Evolutionary conservation across 2,329 filamentous ascomycete genomes (phyloP), one percentile per base, ranked within the genome.

Genomic region (Verticillium klebahnii): DNA sequence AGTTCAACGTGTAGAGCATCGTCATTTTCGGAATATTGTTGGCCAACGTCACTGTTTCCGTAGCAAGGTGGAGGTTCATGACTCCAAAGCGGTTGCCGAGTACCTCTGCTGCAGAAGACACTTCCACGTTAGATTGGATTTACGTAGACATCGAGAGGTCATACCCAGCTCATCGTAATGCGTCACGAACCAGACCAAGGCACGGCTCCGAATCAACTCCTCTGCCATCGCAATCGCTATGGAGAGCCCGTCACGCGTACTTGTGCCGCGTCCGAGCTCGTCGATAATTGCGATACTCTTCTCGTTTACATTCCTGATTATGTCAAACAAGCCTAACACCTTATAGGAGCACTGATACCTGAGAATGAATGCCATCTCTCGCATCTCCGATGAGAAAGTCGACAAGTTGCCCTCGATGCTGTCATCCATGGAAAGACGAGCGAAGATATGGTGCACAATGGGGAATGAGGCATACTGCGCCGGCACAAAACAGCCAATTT

Each of bases 381-480:
- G 85, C 95, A 99, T 98, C 74, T 99, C 95, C 0, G 92, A 84
- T 0, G 93, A 92, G 71, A 98, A 99, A 0, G 92, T 97, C 0
- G 94, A 98, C 29, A 97, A 85, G 65, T 97, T 98, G 17, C 90
- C 89, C 76, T 97, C 92, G 25, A 96, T 89, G 64, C 85, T 92
- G 73, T 98, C 93, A 61, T 96, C 90, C 50, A 91, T 90, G 0
- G 93, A 94, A 9, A 97, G 83, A 2, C 95, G 85, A 0, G 95
- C 92, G 73, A 99, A 97, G 0, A 99, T 82, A 64, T 92, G 92
- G 65, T 91, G 86, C 1, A 91, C 82, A 19, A 98, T 86, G 0
- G 93, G 86, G 65, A 98, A 90, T 0, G 88, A 87, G 0, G 93
- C 95, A 69, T 92, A 95, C 34, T 88, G 81, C 0, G 93, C 94